Base-by-base conservation (phyloP, 2,329 filamentous ascomycete genomes). In the Cladorrhinum sp. region DNA sequence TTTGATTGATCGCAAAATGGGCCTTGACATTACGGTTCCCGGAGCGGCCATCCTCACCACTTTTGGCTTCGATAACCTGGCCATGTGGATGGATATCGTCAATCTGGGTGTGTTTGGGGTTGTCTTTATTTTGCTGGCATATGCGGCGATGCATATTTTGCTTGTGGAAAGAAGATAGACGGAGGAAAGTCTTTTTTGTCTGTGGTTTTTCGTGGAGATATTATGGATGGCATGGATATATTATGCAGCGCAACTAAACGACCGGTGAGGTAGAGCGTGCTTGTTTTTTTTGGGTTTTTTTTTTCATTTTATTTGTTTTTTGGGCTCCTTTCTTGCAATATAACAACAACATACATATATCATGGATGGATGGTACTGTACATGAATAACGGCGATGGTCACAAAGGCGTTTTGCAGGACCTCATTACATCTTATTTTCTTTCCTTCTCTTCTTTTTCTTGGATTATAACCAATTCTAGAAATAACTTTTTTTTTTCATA, bases 11-110 rank as follows among this genome's bases (percentile, higher is more conserved):
- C 89, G 95, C 75, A 96, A 98, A 76, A 97, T 96, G 66, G 95
- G 95, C 5, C 84, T 99, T 4, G 92, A 98, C 70, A 99, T 99
- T 64, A 93, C 95, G 56, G 92, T 99, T 0, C 95, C 95, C 0
- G 95, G 95, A 32, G 92, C 93, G 0, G 91, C 92, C 0, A 99
- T 99, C 66, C 78, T 99, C 58, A 96, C 91, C 74, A 92, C 90
- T 0, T 99, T 99, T 74, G 95, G 95, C 1, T 99, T 99, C 74
- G 84, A 96, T 71, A 96, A 93, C 25, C 80, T 87, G 62, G 92
- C 91, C 0, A 81, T 96, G 59, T 97, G 92, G 93, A 78, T 78
- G 50, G 95, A 99, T 74, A 86, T 95, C 24, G 79, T 89, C 55
- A 93, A 91, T 51, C 78, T 99, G 13, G 92, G 85, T 5, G 80